Percentiles rank a stretch among this genome's conserved stretches.
Evolutionary conservation across 1,139 yeast genomes (phyloP).

Genomic region (Protomyces macrosporus): DNA sequence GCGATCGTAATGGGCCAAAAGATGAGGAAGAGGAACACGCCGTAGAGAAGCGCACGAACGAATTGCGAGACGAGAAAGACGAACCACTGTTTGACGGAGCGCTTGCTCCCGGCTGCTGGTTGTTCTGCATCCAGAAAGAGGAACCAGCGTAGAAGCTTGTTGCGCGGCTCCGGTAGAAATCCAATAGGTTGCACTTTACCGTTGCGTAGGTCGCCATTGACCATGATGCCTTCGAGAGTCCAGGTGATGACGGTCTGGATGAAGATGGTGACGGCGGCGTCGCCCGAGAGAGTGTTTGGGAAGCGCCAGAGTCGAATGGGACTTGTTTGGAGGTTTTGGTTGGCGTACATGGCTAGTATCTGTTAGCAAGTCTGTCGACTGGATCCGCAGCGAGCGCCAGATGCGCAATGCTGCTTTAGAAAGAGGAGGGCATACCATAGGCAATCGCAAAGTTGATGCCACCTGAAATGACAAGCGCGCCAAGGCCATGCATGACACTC

Average conservation of each 20-base stretch:
- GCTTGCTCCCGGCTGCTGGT: conserved; percentile 1
- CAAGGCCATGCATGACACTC: conserved; percentile 21
- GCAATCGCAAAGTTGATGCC: conserved; percentile 28
- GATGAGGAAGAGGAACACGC: conserved; percentile 5
- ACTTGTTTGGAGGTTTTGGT: background rate
- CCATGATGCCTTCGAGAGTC: conserved; percentile 12
- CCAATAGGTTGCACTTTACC: conserved; percentile 24
- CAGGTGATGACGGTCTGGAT: conserved; percentile 21
- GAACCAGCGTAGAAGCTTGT: conserved; percentile 11
- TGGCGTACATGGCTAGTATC: conserved; percentile 14
- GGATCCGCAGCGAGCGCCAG: background rate
- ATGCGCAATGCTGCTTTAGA: background rate
- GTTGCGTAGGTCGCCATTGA: conserved; percentile 20
- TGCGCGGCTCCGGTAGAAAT: conserved; percentile 14
- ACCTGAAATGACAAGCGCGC: conserved; percentile 26
- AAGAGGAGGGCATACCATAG: conserved; percentile 4
- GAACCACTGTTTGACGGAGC: conserved; percentile 7
- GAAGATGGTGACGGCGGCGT: conserved; percentile 27
- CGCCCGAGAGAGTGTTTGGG: conserved; percentile 29
- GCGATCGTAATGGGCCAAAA: conserved; percentile 20
- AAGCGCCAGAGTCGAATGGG: conserved; percentile 27
- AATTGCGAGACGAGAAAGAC: conserved; percentile 5
- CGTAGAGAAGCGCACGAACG: conserved; percentile 8
- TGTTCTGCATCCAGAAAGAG: conserved; percentile 22
- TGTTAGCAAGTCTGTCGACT: background rate